Base-by-base conservation (phyloP, 805 yeast genomes). In the Naumovozyma dairenensis region DNA sequence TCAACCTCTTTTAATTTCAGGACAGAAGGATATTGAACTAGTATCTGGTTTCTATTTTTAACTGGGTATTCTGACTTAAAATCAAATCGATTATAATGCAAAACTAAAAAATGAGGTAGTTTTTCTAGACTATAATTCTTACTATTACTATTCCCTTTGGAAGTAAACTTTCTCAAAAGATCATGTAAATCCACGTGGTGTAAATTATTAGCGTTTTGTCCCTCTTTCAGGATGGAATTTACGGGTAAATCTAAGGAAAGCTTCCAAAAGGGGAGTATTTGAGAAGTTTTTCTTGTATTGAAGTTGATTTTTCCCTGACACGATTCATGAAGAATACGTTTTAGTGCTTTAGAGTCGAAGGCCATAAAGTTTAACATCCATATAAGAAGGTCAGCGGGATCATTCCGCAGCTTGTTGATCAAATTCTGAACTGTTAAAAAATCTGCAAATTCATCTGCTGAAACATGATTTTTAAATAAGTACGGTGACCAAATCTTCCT, bases 371-470 rank as follows among this genome's bases (percentile, higher is more conserved):
- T 74, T 12, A 81, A 39, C 9, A 80, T 34, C 85, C 87, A 80
- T 5, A 67, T 44, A 4, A 79, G 42, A 38, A 81, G 72, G 10
- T 57, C 58, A 39, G 70, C 71, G 1, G 92, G 89, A 28, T 72
- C 72, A 3, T 51, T 48, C 30, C 65, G 13, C 4, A 8, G 62
- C 19, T 48, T 51, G 20, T 58, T 59, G 27, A 54, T 48, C 33
- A 64, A 66, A 29, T 66, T 62, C 1, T 79, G 35, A 1, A 57
- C 45, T 2, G 69, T 54, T 4, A 78, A 54, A 39, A 58, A 61
- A 37, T 74, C 74, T 29, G 78, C 49, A 6, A 83, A 55, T 32
- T 77, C 84, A 48, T 74, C 80, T 1, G 84, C 77, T 0, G 89
- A 75, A 2, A 80, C 63, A 45, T 80, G 84, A 3, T 66, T 53